phyloP scores from a whole-genome alignment of 2,329 filamentous ascomycete genomes.

The Fusarium pseudograminearum region DNA sequence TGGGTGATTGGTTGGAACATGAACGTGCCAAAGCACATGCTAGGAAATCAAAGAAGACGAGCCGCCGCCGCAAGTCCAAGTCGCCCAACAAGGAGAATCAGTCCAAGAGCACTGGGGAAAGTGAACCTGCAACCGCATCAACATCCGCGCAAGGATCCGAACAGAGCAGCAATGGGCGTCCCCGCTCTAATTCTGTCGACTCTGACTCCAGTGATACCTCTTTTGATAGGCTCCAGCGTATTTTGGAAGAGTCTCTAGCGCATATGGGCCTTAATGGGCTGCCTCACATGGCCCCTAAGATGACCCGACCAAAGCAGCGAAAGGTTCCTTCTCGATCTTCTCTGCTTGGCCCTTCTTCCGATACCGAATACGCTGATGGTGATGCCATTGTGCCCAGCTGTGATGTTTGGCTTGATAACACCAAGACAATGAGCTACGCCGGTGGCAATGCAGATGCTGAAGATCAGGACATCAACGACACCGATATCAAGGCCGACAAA shows the following conservation, averaged over 20 bases:
- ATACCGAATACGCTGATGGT: constrained; percentile 87
- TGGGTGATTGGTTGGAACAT: constrained; percentile 84
- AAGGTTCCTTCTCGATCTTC: constrained; percentile 50
- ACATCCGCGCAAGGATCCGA: constrained; percentile 37
- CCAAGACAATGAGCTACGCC: constrained; percentile 84
- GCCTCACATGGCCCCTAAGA: constrained; percentile 58
- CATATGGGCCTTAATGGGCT: constrained; percentile 62
- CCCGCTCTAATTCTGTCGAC: constrained; percentile 66
- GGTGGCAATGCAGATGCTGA: constrained; percentile 61
- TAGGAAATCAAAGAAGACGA: constrained; percentile 57
- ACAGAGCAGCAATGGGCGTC: constrained; percentile 38
- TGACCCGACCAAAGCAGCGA: constrained; percentile 58
- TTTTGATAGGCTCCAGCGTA: constrained; percentile 83
- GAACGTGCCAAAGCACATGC: constrained; percentile 74
- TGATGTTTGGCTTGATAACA: constrained; percentile 88
- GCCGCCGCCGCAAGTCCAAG: constrained; percentile 57
- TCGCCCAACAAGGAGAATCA: constrained; percentile 51
- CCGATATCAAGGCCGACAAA: constrained; percentile 65
- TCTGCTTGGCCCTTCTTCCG: constrained; percentile 73
- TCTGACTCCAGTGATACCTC: constrained; percentile 79
- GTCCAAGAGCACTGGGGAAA: constrained; percentile 28
- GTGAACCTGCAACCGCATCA: constrained; percentile 16
- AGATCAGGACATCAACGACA: constrained; percentile 47
- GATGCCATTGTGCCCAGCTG: constrained; percentile 86
- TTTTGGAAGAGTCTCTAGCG: constrained; percentile 76